These are phyloP conservation scores for Globisporangium cystogenes DNA, from an alignment of 352 stramenopile genomes.

Conservation along the genomic window DNA sequence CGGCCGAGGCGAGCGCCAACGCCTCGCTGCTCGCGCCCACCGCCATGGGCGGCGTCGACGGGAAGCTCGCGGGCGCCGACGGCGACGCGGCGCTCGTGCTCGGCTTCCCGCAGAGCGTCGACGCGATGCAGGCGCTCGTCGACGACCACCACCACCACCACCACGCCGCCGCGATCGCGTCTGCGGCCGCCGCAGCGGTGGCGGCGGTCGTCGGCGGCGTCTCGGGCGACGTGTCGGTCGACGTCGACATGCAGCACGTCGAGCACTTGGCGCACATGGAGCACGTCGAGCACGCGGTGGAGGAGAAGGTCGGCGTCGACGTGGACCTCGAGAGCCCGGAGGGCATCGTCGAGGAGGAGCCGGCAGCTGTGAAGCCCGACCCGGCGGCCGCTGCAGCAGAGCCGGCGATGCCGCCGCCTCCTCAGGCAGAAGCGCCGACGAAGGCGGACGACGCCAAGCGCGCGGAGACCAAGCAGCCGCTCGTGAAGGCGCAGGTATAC, in stretches of 20 bases:
- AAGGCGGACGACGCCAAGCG: constrained; percentile 18
- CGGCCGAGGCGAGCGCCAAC: constrained; percentile 2
- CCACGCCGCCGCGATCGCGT: constrained; percentile 5
- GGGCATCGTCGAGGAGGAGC: constrained; percentile 38
- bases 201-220: not conserved
- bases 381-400: not conserved
- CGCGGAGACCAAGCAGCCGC: not conserved
- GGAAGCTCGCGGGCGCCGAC: constrained; percentile 1
- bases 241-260: not conserved
- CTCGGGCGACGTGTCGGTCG: not conserved
- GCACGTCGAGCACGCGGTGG: not conserved
- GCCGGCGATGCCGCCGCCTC: not conserved
- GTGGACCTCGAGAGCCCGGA: constrained; percentile 28
- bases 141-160: not conserved
- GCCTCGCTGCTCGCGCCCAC: constrained; percentile 1
- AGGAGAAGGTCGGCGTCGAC: not conserved
- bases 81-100: constrained; percentile 7
- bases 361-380: constrained; percentile 18
- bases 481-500: constrained; percentile 5
- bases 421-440: not conserved
- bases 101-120: constrained; percentile 9
- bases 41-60: not conserved
- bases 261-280: not conserved
- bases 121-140: constrained; percentile 7
- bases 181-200: constrained; percentile 15